These are phyloP conservation scores for Volvox carteri DNA, from an alignment of 163 green algal species.

Conservation along the genomic window DNA sequence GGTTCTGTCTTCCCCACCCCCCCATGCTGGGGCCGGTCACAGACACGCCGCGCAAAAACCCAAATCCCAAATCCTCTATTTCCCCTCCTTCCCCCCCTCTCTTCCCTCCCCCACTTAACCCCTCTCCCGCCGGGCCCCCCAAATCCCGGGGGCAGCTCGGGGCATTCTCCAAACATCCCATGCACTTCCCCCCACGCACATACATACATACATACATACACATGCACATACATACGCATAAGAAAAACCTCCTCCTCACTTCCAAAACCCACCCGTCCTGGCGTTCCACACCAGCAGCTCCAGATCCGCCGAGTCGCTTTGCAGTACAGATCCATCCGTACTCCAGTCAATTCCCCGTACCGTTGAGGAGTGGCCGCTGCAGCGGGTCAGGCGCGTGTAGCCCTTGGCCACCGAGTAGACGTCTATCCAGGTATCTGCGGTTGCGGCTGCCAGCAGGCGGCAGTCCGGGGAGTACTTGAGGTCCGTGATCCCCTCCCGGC, in stretches of 20 bases:
- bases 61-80: too few species aligned
- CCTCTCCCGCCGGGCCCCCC: neutral
- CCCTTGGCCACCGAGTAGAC: conserved; percentile 68
- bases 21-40: too few species aligned
- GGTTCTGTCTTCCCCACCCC: too few species aligned
- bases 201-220: neutral
- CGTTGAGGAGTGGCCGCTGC: conserved; percentile 69
- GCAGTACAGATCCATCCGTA: conserved; percentile 68
- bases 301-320: conserved; percentile 68
- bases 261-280: conserved; percentile 61
- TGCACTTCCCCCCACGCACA: neutral
- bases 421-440: conserved; percentile 75
- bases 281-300: conserved; percentile 80
- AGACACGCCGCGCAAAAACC: too few species aligned
- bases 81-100: too few species aligned
- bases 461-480: conserved; percentile 78
- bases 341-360: conserved; percentile 76
- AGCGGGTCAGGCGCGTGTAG: conserved; percentile 70
- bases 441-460: conserved; percentile 68
- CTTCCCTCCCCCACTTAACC: neutral
- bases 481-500: conserved; percentile 68
- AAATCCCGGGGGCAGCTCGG: too few species aligned
- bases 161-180: too few species aligned
- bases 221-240: too few species aligned
- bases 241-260: neutral